Evolutionary conservation across 2,329 filamentous ascomycete genomes (phyloP).

Genomic region (Colletotrichum costaricense): DNA sequence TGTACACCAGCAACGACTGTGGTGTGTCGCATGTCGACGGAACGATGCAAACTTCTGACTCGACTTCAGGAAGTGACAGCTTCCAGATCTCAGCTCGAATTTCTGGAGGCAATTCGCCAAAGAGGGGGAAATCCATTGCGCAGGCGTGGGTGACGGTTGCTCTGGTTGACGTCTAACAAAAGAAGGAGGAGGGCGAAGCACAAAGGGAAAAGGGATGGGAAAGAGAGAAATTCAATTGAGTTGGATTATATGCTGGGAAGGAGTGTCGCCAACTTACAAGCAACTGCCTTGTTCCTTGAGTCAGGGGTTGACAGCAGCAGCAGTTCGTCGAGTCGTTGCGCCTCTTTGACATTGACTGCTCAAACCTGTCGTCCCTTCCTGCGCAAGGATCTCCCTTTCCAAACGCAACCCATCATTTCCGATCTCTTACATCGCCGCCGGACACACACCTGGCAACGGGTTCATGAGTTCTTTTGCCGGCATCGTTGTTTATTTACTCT

Average conservation of each 20-base stretch:
- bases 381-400: slow-evolving; percentile 17
- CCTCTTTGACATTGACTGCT: not conserved
- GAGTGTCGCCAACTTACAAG: not conserved
- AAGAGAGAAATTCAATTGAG: not conserved
- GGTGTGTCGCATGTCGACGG: not conserved
- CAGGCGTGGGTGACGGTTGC: not conserved
- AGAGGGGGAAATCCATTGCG: not conserved
- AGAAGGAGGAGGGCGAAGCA: not conserved
- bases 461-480: not conserved
- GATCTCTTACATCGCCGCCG: not conserved
- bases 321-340: not conserved
- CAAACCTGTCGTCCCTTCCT: not conserved
- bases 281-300: not conserved
- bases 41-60: slow-evolving; percentile 14
- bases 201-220: not conserved
- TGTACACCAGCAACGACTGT: slow-evolving; percentile 10
- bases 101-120: slow-evolving; percentile 1
- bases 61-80: slow-evolving; percentile 3
- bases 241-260: not conserved
- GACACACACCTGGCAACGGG: slow-evolving; percentile 8
- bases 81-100: not conserved
- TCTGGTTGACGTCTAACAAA: not conserved
- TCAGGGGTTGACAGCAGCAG: not conserved
- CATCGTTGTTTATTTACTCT: slow-evolving; percentile 24
- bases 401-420: not conserved